Evolutionary conservation across 768 basidiomycete species (phyloP).

Genomic region (Agrocybe pediades): DNA sequence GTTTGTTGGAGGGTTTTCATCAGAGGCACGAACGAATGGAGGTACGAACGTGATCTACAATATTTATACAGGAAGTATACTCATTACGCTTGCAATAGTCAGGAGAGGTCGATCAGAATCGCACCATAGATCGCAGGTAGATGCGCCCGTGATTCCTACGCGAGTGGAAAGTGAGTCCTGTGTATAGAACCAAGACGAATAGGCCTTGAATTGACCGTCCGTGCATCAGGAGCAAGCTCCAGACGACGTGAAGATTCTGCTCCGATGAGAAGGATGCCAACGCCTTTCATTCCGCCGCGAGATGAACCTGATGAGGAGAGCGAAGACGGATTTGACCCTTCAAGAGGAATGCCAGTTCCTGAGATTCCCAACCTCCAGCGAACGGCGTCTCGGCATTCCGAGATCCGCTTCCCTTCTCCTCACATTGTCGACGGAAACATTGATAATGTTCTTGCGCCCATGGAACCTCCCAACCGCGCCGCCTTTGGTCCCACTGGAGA

Average conservation of each 20-base stretch:
- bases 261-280: constrained; percentile 21
- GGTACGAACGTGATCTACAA: constrained; percentile 8
- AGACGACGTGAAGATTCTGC: background rate
- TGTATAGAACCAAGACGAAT: background rate
- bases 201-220: background rate
- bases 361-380: background rate
- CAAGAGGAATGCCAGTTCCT: constrained; percentile 12
- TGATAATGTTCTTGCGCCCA: constrained; percentile 31
- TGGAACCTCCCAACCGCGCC: constrained; percentile 26
- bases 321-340: constrained; percentile 18
- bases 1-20: constrained; percentile 24
- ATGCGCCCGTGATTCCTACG: background rate
- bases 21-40: constrained; percentile 14
- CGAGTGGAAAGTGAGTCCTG: background rate
- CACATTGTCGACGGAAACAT: constrained; percentile 24
- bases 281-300: constrained; percentile 27
- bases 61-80: background rate
- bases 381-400: constrained; percentile 13
- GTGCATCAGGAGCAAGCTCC: background rate
- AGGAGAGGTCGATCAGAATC: constrained; percentile 4
- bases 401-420: constrained; percentile 15
- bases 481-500: constrained; percentile 31
- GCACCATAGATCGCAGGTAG: background rate
- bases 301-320: constrained; percentile 20
- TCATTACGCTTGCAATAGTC: constrained; percentile 4